A percentile compares a stretch with the other conserved stretches of the same genome.
These are phyloP conservation scores for Pleurotus ostreatus DNA, from an alignment of 768 basidiomycete genomes.

Conservation along the genomic window DNA sequence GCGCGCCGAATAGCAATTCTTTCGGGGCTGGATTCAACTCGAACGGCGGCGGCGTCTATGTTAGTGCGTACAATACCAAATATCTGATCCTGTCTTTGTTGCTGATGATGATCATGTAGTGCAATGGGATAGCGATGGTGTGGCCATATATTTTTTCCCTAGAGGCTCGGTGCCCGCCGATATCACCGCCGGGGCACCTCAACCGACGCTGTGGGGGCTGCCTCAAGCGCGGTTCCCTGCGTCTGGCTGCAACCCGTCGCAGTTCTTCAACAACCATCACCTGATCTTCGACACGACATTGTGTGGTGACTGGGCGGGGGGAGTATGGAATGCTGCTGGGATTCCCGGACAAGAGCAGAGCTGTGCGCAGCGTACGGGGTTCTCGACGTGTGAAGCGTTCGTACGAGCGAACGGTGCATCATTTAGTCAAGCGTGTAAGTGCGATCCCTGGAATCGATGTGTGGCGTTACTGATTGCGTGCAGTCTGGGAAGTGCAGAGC, in stretches of 20 bases:
- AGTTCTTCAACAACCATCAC: constrained; percentile 74
- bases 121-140: constrained; percentile 74
- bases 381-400: constrained; percentile 75
- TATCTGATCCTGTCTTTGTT: neutral
- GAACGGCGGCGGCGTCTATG: constrained; percentile 86
- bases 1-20: constrained; percentile 51
- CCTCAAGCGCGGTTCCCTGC: constrained; percentile 82
- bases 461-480: constrained; percentile 3
- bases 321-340: constrained; percentile 69
- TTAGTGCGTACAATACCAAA: constrained; percentile 53
- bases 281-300: constrained; percentile 85
- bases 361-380: constrained; percentile 81
- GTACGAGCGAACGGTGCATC: constrained; percentile 68
- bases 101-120: constrained; percentile 31
- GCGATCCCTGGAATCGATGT: neutral
- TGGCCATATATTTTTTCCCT: constrained; percentile 81
- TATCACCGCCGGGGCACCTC: constrained; percentile 67
- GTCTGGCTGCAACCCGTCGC: constrained; percentile 65
- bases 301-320: constrained; percentile 89
- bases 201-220: constrained; percentile 71
- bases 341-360: constrained; percentile 83
- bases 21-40: constrained; percentile 87
- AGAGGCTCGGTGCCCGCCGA: constrained; percentile 72
- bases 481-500: constrained; percentile 81
- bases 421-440: constrained; percentile 77